Evolutionary conservation across 305 asterid genomes (phyloP).

Genomic region (Solanum hybrid): DNA sequence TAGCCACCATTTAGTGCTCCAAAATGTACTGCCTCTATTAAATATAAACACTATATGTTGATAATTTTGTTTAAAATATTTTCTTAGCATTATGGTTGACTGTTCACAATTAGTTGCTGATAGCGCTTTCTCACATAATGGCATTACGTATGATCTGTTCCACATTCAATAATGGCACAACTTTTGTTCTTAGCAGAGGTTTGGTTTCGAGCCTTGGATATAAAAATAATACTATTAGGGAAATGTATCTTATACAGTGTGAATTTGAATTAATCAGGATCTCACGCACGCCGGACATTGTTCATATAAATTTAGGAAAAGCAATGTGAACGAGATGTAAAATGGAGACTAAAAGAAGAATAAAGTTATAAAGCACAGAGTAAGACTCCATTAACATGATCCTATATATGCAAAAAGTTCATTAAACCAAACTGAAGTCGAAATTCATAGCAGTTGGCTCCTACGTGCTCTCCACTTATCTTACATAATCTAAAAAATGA

Average conservation of each 20-base stretch:
- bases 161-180: not conserved
- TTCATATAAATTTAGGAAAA: not conserved
- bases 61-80: not conserved
- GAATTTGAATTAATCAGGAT: not conserved
- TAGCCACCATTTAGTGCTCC: not conserved
- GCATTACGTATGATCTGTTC: not conserved
- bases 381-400: not conserved
- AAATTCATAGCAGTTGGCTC: not conserved
- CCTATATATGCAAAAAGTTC: not conserved
- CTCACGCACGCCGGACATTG: rapidly evolving
- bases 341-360: not conserved
- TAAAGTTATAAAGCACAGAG: not conserved
- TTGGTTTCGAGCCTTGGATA: not conserved
- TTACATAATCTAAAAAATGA: not conserved
- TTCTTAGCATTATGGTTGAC: not conserved
- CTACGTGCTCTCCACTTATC: not conserved
- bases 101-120: not conserved
- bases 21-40: not conserved
- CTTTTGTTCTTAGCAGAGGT: not conserved
- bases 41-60: not conserved
- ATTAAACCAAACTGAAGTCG: not conserved
- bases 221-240: not conserved
- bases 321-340: not conserved
- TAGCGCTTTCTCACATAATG: not conserved
- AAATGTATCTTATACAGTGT: not conserved